Percentiles rank a stretch among this genome's conserved stretches.
Evolutionary conservation across 2,329 filamentous ascomycete genomes (phyloP).

Genomic region (Cercospora janseana): DNA sequence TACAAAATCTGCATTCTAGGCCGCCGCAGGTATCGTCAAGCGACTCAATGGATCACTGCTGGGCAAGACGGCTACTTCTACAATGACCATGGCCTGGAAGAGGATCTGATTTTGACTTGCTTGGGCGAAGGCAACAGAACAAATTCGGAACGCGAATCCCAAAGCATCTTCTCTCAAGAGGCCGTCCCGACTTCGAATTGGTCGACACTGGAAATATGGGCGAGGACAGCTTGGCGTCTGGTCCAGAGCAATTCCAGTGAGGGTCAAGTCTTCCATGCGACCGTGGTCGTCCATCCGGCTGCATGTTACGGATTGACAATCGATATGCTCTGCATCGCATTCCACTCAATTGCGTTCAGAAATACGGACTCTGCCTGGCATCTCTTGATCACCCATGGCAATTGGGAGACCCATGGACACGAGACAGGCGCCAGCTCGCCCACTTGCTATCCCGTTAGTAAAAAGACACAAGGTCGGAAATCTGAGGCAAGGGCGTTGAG

Average conservation of each 20-base stretch:
- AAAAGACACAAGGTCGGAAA: too few relatives aligned
- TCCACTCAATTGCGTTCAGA: slow-evolving; percentile 29
- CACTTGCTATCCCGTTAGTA: too few relatives aligned
- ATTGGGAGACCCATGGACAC: not conserved
- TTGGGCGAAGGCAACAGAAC: slow-evolving; percentile 22
- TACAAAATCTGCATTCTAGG: slow-evolving; percentile 25
- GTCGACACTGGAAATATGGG: slow-evolving; percentile 29
- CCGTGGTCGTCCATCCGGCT: slow-evolving; percentile 20
- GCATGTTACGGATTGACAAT: slow-evolving; percentile 26
- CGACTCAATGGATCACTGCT: slow-evolving; percentile 26
- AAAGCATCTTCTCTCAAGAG: slow-evolving; percentile 9
- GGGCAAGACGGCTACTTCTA: slow-evolving; percentile 26
- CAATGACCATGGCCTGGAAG: slow-evolving; percentile 20
- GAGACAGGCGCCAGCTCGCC: too few relatives aligned
- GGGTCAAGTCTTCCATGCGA: slow-evolving; percentile 22
- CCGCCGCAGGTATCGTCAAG: slow-evolving; percentile 24
- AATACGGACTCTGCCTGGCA: slow-evolving; percentile 21
- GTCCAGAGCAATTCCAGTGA: slow-evolving; percentile 22
- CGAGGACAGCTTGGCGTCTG: slow-evolving; percentile 28
- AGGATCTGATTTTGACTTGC: slow-evolving; percentile 29
- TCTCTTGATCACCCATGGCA: slow-evolving; percentile 8
- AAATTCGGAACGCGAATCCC: not conserved
- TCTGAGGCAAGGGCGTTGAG: too few relatives aligned
- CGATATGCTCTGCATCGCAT: slow-evolving; percentile 29
- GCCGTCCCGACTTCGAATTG: slow-evolving; percentile 19